Evolutionary conservation across 192 early-diverging fungal genomes (phyloP), one percentile per base, ranked within the genome.

Genomic region (Backusella psychrophila): DNA sequence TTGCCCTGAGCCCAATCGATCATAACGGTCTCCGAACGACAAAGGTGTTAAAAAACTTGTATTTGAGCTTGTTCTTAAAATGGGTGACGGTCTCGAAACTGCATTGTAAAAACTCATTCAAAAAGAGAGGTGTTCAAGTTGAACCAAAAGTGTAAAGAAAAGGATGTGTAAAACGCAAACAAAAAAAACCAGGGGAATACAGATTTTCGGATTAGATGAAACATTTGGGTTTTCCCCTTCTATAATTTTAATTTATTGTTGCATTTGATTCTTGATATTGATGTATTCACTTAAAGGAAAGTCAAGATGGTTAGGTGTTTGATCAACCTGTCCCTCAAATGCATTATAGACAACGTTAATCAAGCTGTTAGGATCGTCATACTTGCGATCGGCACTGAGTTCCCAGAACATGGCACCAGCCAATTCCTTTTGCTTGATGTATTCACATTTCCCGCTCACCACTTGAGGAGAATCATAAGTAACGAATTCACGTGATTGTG

Each of bases 341-440:
- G 15, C 68, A 53, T 70, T 41, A 72, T 75, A 82, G 0, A 83
- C 83, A 19, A 71, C 72, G 3, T 77, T 77, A 17, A 89, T 34
- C 33, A 89, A 66, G 29, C 81, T 84, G 26, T 86, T 78, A 6
- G 80, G 76, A 73, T 87, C 72, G 15, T 83, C 80, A 11, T 71
- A 69, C 15, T 78, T 66, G 46, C 76, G 80, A 77, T 91, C 90
- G 38, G 75, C 76, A 65, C 81, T 85, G 65, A 94, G 80, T 81
- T 95, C 93, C 94, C 94, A 95, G 81, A 93, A 91, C 91, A 95
- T 93, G 29, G 87, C 85, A 1, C 94, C 94, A 65, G 91, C 91
- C 29, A 95, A 78, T 6, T 76, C 59, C 21, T 84, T 83, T 15
- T 78, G 63, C 52, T 86, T 78, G 42, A 91, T 86, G 73, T 93